These are phyloP conservation scores for Saccharomycopsis olivae DNA, from an alignment of 805 yeast genomes.

Conservation along the genomic window DNA sequence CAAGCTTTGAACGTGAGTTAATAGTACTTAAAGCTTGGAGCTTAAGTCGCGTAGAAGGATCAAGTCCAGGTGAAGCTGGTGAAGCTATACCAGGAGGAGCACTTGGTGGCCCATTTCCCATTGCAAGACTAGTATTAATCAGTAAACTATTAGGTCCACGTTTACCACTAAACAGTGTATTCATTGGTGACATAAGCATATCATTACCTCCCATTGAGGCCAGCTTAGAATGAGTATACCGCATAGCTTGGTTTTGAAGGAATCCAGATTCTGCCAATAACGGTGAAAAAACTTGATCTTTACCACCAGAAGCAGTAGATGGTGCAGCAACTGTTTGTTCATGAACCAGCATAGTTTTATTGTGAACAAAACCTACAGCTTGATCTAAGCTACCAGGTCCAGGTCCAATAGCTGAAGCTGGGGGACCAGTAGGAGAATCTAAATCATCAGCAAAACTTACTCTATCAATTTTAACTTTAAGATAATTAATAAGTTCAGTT, in stretches of 20 bases:
- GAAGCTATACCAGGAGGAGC: constrained; percentile 8
- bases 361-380: constrained; percentile 7
- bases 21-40: constrained; percentile 60
- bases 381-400: constrained; percentile 6
- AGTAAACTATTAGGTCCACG: constrained; percentile 10
- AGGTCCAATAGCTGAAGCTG: background rate
- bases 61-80: constrained; percentile 19
- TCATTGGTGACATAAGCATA: constrained; percentile 13
- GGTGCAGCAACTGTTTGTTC: constrained; percentile 12
- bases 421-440: constrained; percentile 17
- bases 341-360: constrained; percentile 8
- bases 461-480: constrained; percentile 16
- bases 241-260: constrained; percentile 17
- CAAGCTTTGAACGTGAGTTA: constrained; percentile 38
- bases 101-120: background rate
- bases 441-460: constrained; percentile 18
- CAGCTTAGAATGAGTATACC: constrained; percentile 10
- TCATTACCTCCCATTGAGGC: constrained; percentile 4
- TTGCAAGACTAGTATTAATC: constrained; percentile 8
- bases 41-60: constrained; percentile 35
- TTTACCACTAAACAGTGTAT: constrained; percentile 7
- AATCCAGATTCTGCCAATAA: constrained; percentile 18
- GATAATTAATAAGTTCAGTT: constrained; percentile 15
- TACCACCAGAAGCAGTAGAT: constrained; percentile 3
- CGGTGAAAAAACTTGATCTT: constrained; percentile 18